These are phyloP conservation scores for Crithidia expoeki DNA, from an alignment of 208 protist species.

Conservation along the genomic window DNA sequence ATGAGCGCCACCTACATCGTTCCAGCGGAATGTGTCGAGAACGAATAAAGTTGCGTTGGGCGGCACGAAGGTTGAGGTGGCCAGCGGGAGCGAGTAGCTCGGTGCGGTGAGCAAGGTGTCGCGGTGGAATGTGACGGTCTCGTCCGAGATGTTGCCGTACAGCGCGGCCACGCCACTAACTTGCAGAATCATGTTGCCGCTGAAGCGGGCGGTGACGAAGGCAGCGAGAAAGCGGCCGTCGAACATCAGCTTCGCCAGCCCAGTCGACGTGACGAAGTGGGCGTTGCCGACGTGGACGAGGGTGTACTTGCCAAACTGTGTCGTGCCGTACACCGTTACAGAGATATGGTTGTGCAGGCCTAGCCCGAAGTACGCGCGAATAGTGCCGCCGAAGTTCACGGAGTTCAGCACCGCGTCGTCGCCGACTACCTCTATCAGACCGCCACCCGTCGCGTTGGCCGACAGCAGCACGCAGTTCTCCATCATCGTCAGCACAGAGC, in stretches of 20 bases:
- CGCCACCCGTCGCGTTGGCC: slow-evolving; percentile 42
- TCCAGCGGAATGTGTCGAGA: slow-evolving; percentile 37
- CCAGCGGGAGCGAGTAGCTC: slow-evolving; percentile 18
- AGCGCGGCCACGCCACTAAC: slow-evolving; percentile 36
- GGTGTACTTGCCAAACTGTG: slow-evolving; percentile 46
- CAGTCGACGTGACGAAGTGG: slow-evolving; percentile 54
- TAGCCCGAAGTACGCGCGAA: slow-evolving; percentile 34
- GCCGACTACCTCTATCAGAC: slow-evolving; percentile 44
- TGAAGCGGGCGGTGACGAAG: slow-evolving; percentile 45
- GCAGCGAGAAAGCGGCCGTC: slow-evolving; percentile 41
- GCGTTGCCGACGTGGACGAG: slow-evolving; percentile 41
- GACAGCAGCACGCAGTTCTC: slow-evolving; percentile 54
- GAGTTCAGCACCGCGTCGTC: slow-evolving; percentile 65
- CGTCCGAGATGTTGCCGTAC: slow-evolving; percentile 45
- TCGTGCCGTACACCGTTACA: slow-evolving; percentile 57
- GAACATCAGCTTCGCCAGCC: slow-evolving; percentile 54
- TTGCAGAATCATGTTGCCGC: slow-evolving; percentile 59
- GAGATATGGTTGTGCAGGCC: slow-evolving; percentile 27
- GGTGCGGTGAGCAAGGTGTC: background rate
- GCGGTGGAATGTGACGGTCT: slow-evolving; percentile 19
- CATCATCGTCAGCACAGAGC: slow-evolving; percentile 46
- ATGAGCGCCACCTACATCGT: background rate
- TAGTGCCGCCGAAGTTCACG: slow-evolving; percentile 41
- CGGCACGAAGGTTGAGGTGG: slow-evolving; percentile 38
- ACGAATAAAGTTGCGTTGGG: slow-evolving; percentile 43